Base-by-base conservation (phyloP, 2,329 filamentous ascomycete species). In the Ophiostoma pallidulum region DNA sequence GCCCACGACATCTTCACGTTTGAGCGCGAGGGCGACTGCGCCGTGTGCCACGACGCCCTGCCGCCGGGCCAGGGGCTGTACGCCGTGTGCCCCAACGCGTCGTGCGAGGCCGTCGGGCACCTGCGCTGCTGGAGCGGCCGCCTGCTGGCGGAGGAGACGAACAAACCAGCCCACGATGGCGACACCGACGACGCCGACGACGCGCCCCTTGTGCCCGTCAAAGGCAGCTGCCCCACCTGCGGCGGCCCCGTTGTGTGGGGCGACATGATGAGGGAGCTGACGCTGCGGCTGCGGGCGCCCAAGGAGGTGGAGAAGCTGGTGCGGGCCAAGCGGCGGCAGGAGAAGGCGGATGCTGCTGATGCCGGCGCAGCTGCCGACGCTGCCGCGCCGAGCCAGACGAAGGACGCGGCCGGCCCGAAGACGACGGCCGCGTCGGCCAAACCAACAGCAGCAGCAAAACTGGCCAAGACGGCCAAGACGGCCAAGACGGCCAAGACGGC, bases 231-330 rank as follows among this genome's bases (percentile, higher is more conserved):
- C 65, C 87, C 87, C 0, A 66, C 67, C 18, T 97, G 91, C 59
- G 65, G 71, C 1, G 69, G 70, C 0, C 63, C 69, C 4, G 66
- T 89, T 2, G 62, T 71, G 43, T 97, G 91, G 91, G 70, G 73
- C 0, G 77, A 84, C 41, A 77, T 96, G 66, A 84, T 94, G 68
- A 90, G 81, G 60, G 90, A 94, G 60, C 65, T 94, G 56, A 92
- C 76, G 43, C 66, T 95, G 41, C 75, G 91, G 28, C 69, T 78
- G 31, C 75, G 86, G 20, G 89, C 84, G 1, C 64, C 73, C 47
- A 83, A 84, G 49, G 83, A 89, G 54, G 67, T 90, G 1, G 75
- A 80, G 35, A 79, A 79, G 54, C 58, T 95, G 22, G 71, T 88
- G 56, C 86, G 78, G 56, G 48, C 50, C 26, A 55, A 55, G 42